Evolutionary conservation across 75 land plant genomes (phyloP).

Genomic region (Pinus albicaulis): DNA sequence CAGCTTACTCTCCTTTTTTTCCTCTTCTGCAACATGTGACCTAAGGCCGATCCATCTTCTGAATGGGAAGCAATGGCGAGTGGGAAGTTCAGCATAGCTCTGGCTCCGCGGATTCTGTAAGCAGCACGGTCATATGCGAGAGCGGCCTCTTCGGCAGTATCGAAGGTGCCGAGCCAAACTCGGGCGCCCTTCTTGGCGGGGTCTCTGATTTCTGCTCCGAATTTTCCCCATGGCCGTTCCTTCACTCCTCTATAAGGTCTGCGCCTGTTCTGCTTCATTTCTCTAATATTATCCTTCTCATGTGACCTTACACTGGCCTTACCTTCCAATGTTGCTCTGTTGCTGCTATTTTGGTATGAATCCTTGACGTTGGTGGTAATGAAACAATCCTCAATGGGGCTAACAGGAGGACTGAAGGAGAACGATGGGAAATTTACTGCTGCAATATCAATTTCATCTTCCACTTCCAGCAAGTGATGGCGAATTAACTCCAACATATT

Average conservation of each 20-base stretch:
- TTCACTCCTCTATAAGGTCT: slow-evolving; percentile 1
- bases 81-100: neutral
- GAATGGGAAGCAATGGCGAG: neutral
- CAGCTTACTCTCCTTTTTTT: neutral
- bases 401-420: too few relatives aligned
- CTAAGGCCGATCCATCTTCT: neutral
- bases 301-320: too few relatives aligned
- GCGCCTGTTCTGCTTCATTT: too few relatives aligned
- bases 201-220: neutral
- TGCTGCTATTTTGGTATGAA: too few relatives aligned
- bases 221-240: neutral
- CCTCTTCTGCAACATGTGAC: neutral
- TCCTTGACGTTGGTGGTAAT: too few relatives aligned
- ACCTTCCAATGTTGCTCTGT: too few relatives aligned
- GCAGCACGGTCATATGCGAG: slow-evolving; percentile 7
- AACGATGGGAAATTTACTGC: too few relatives aligned
- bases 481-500: too few relatives aligned
- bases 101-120: neutral
- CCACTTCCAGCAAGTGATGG: too few relatives aligned
- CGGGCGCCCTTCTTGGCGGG: neutral
- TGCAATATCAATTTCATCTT: too few relatives aligned
- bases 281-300: too few relatives aligned
- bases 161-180: neutral
- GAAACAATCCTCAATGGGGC: too few relatives aligned
- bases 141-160: neutral